Percentiles rank a stretch among this genome's conserved stretches.
Evolutionary conservation across 2,329 filamentous ascomycete genomes (phyloP).

Genomic region (Botryotinia calthae): DNA sequence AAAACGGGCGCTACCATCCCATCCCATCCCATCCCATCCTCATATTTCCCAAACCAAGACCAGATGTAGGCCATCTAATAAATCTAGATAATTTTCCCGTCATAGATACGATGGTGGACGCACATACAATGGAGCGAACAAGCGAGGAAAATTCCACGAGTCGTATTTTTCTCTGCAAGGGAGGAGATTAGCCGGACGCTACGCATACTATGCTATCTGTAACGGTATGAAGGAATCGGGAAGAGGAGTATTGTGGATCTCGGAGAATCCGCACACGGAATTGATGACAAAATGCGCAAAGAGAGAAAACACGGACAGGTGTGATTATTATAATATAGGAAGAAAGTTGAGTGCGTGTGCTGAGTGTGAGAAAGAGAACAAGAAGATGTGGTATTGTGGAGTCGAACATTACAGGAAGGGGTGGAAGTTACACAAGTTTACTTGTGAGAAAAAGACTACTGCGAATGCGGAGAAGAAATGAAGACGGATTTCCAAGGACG

Average conservation of each 20-base stretch:
- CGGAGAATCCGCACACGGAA: not conserved
- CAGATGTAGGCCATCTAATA: not conserved
- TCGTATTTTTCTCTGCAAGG: slow-evolving; percentile 10
- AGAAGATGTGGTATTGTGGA: not conserved
- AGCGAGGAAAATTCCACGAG: slow-evolving; percentile 1
- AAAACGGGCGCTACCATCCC: too few species aligned
- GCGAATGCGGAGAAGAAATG: not conserved
- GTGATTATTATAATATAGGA: not conserved
- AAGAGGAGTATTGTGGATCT: not conserved
- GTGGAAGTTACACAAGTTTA: not conserved
- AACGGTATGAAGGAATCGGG: not conserved
- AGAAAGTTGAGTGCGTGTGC: not conserved
- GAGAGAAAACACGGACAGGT: not conserved
- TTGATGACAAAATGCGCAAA: not conserved
- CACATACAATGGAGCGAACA: slow-evolving; percentile 14
- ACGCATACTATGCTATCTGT: slow-evolving; percentile 9
- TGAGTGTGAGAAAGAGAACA: not conserved
- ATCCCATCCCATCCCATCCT: not conserved
- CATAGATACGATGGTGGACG: too few species aligned
- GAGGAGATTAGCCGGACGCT: not conserved
- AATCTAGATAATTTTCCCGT: not conserved
- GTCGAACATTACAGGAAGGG: not conserved
- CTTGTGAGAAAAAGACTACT: not conserved
- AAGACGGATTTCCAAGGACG: not conserved
- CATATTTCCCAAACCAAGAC: not conserved